A percentile compares a stretch with the other conserved stretches of the same genome.
Conservation (phyloP, 768 basidiomycete genomes). For the Asterophora parasitica region DNA sequence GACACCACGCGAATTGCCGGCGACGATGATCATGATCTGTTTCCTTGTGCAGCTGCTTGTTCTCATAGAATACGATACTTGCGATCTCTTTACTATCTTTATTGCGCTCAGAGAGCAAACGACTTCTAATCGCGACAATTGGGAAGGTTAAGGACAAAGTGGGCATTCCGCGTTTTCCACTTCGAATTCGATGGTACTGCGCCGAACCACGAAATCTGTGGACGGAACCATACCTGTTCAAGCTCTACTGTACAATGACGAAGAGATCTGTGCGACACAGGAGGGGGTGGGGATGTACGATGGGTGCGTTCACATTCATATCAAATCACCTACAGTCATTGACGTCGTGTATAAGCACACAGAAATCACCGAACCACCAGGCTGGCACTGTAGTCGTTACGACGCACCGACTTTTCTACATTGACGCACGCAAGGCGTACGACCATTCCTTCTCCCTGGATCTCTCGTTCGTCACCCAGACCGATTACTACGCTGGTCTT, state of each 20-base stretch:
- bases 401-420: slow-evolving; percentile 82
- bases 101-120: neutral
- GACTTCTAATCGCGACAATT: neutral
- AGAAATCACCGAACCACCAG: slow-evolving; percentile 81
- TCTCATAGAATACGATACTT: slow-evolving; percentile 1
- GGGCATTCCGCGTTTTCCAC: slow-evolving; percentile 6
- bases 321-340: slow-evolving; percentile 8
- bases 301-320: slow-evolving; percentile 52
- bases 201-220: slow-evolving; percentile 48
- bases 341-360: slow-evolving; percentile 47
- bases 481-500: slow-evolving; percentile 86
- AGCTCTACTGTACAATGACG: slow-evolving; percentile 77
- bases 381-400: slow-evolving; percentile 69
- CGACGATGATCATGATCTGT: neutral
- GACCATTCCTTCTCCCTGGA: slow-evolving; percentile 63
- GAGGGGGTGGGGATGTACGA: slow-evolving; percentile 88
- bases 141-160: too few species aligned
- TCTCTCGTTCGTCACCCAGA: slow-evolving; percentile 61
- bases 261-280: slow-evolving; percentile 68
- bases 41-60: neutral
- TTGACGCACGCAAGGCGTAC: slow-evolving; percentile 47
- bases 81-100: neutral
- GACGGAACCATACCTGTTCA: slow-evolving; percentile 78
- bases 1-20: slow-evolving; percentile 8
- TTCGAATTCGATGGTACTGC: slow-evolving; percentile 41